Evolutionary conservation across 371 early-diverging fungal genomes (phyloP).

Genomic region (Mortierella sp.): DNA sequence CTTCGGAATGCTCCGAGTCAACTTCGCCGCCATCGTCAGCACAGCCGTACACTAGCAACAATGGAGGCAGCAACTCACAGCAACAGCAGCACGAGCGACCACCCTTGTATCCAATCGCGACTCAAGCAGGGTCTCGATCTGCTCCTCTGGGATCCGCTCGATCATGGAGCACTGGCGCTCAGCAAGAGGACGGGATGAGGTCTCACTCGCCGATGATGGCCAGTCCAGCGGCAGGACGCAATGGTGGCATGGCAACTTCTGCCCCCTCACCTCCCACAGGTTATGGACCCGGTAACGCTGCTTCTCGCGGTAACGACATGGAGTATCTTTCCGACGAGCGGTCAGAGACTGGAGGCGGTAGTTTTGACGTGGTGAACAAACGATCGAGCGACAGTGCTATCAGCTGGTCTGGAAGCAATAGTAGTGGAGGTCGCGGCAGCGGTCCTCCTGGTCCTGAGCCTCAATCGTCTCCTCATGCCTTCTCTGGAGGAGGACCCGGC

Average conservation of each 20-base stretch:
- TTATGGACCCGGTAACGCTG: neutral
- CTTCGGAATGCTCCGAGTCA: slow-evolving; percentile 7
- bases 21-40: neutral
- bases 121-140: slow-evolving; percentile 13
- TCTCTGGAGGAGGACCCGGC: neutral
- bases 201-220: slow-evolving; percentile 9
- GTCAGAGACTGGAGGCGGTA: slow-evolving; percentile 1
- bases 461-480: neutral
- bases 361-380: slow-evolving; percentile 21
- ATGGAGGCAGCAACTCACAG: neutral
- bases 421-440: neutral
- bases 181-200: slow-evolving; percentile 10
- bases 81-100: slow-evolving; percentile 20
- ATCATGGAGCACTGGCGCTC: slow-evolving; percentile 15
- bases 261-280: neutral
- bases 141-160: slow-evolving; percentile 4
- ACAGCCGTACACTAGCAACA: neutral
- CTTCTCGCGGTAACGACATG: slow-evolving; percentile 17
- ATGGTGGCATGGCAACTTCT: slow-evolving; percentile 33
- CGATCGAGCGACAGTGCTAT: slow-evolving; percentile 34
- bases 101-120: slow-evolving; percentile 21
- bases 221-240: neutral
- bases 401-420: slow-evolving; percentile 21
- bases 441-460: neutral
- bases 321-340: slow-evolving; percentile 38